Conservation (phyloP, 129 eudicot species). For the Tanacetum coccineum region DNA sequence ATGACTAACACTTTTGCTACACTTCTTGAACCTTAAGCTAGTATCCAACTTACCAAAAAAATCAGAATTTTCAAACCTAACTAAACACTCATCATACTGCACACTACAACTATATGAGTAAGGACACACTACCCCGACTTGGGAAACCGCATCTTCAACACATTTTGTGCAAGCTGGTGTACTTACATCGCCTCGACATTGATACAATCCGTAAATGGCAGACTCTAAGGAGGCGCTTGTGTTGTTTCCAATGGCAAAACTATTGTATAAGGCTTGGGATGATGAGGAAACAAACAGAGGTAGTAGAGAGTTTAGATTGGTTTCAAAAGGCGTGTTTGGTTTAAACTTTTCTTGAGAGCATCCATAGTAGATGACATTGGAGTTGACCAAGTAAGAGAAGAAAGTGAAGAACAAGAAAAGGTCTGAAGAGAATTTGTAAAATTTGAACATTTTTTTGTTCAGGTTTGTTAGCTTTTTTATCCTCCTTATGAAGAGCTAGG, state of each 20-base stretch:
- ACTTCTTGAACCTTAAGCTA: constrained; percentile 51
- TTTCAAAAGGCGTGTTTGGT: constrained; percentile 58
- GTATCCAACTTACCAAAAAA: constrained; percentile 57
- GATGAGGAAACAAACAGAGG: constrained; percentile 60
- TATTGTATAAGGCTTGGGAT: constrained; percentile 44
- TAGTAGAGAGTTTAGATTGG: constrained; percentile 61
- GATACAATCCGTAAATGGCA: constrained; percentile 64
- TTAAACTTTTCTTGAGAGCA: constrained; percentile 79
- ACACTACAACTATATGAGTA: constrained; percentile 59
- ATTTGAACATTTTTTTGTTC: constrained; percentile 42
- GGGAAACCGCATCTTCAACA: constrained; percentile 37
- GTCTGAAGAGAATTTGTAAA: constrained; percentile 38
- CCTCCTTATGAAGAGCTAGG: constrained; percentile 18
- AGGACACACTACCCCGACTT: constrained; percentile 55
- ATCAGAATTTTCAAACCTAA: constrained; percentile 62
- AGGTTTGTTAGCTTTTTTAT: constrained; percentile 15
- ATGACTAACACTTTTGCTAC: constrained; percentile 47
- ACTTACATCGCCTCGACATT: constrained; percentile 77
- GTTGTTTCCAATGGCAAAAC: constrained; percentile 51
- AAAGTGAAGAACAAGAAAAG: constrained; percentile 28
- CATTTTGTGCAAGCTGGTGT: constrained; percentile 64
- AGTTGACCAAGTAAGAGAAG: constrained; percentile 32
- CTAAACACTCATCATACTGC: constrained; percentile 64
- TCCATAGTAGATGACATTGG: constrained; percentile 60
- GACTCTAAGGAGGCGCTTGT: constrained; percentile 27